Percentiles rank a stretch among this genome's conserved stretches.
Evolutionary conservation across 1,284 basidiomycete species (phyloP).

Genomic region (Pyrrhoderma noxium): DNA sequence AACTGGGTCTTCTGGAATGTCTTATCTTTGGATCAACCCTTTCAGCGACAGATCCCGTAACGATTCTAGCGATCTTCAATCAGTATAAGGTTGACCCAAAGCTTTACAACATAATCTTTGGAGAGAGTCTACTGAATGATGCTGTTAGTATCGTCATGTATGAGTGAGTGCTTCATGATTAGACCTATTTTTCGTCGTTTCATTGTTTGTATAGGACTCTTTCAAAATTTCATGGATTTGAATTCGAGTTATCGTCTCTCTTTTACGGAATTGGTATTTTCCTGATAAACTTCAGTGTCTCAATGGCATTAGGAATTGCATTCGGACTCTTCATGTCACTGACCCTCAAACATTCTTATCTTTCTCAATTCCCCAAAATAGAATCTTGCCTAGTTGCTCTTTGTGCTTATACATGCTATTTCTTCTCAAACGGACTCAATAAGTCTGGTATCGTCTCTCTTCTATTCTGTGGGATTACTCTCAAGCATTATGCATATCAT

Average conservation of each 20-base stretch:
- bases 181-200: not conserved
- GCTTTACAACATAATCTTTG: constrained; percentile 96
- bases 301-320: constrained; percentile 87
- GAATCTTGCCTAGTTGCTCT: constrained; percentile 94
- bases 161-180: constrained; percentile 63
- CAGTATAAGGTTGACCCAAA: constrained; percentile 99
- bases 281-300: constrained; percentile 89
- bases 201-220: constrained; percentile 60
- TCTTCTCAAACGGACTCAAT: constrained; percentile 91
- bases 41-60: constrained; percentile 97
- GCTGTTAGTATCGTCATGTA: constrained; percentile 99
- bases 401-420: constrained; percentile 96
- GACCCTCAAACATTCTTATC: constrained; percentile 90
- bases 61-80: constrained; percentile 98
- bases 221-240: constrained; percentile 85
- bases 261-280: constrained; percentile 97
- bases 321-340: constrained; percentile 91
- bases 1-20: constrained; percentile 82
- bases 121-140: constrained; percentile 95
- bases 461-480: constrained; percentile 96
- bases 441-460: constrained; percentile 98
- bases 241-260: constrained; percentile 83
- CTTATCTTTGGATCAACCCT: constrained; percentile 95
- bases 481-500: constrained; percentile 99
- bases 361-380: constrained; percentile 82